Conservation (phyloP, 140 eudicot species). For the Anethum foeniculum region DNA sequence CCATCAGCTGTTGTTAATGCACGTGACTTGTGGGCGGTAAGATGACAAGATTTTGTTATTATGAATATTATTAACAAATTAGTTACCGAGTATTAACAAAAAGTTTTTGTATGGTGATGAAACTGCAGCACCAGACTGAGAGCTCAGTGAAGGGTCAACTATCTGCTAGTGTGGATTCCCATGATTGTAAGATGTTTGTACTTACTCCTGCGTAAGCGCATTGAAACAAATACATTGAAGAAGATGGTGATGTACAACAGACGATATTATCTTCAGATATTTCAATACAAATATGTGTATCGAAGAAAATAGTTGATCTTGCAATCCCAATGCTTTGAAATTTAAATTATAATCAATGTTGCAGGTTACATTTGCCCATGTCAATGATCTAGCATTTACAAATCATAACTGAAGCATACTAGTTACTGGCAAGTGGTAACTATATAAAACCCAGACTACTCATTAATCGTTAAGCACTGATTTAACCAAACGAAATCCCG, state of each 20-base stretch:
- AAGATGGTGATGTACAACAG: background rate
- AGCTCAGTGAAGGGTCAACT: slow-evolving; percentile 42
- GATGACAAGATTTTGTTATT: background rate
- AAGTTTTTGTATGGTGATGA: background rate
- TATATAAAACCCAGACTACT: too few species aligned
- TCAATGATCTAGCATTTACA: too few species aligned
- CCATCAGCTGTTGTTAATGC: slow-evolving; percentile 43
- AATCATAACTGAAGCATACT: too few species aligned
- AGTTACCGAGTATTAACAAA: background rate
- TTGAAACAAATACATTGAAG: background rate
- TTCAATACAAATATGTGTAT: background rate
- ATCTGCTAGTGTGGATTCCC: slow-evolving; percentile 43
- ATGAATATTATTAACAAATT: too few species aligned
- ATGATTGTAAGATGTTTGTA: slow-evolving; percentile 65
- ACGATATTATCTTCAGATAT: background rate
- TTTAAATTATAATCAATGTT: too few species aligned
- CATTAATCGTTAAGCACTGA: too few species aligned
- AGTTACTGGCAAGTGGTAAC: too few species aligned
- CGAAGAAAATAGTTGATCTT: background rate
- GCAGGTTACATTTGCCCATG: background rate
- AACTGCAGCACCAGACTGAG: slow-evolving; percentile 41
- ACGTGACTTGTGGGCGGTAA: slow-evolving; percentile 81
- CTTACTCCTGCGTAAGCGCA: slow-evolving; percentile 44
- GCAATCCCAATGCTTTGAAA: background rate
- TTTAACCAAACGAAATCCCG: too few species aligned